A percentile compares a stretch with the other conserved stretches of the same genome.
These are phyloP conservation scores for Cairneyella variabilis DNA, from an alignment of 495 filamentous ascomycete genomes.

Conservation along the genomic window DNA sequence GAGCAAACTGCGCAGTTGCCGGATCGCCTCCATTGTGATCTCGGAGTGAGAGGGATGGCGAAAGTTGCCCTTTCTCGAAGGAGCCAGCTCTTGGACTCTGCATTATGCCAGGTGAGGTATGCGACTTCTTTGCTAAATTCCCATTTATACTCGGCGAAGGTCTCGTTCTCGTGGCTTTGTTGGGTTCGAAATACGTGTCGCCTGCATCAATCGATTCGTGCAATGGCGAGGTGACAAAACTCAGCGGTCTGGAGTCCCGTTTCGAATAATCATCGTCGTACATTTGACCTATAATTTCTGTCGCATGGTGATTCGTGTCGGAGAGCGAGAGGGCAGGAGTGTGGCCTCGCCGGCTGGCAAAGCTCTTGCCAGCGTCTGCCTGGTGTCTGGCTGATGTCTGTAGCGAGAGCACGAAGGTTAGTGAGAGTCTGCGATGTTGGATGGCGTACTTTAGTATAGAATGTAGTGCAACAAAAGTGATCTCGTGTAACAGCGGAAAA, in stretches of 20 bases:
- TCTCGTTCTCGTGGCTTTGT: constrained; percentile 24
- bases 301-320: constrained; percentile 85
- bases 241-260: constrained; percentile 57
- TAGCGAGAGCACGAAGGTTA: constrained; percentile 17
- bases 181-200: constrained; percentile 32
- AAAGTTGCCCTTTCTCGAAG: constrained; percentile 37
- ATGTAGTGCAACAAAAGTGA: constrained; percentile 9
- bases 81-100: constrained; percentile 19
- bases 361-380: constrained; percentile 51
- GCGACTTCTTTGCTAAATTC: constrained; percentile 15
- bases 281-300: constrained; percentile 94
- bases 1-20: constrained; percentile 41
- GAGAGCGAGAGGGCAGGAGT: constrained; percentile 53
- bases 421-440: neutral
- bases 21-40: constrained; percentile 20
- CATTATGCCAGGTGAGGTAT: constrained; percentile 23
- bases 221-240: constrained; percentile 55
- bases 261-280: constrained; percentile 75
- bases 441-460: neutral
- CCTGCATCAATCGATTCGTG: constrained; percentile 28
- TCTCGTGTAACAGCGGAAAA: constrained; percentile 12
- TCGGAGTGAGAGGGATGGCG: constrained; percentile 57
- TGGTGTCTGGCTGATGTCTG: constrained; percentile 54
- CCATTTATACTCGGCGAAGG: constrained; percentile 22
- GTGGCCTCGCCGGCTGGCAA: constrained; percentile 52